These are phyloP conservation scores for Daedaleopsis nitida DNA, from an alignment of 768 basidiomycete species.

Conservation along the genomic window DNA sequence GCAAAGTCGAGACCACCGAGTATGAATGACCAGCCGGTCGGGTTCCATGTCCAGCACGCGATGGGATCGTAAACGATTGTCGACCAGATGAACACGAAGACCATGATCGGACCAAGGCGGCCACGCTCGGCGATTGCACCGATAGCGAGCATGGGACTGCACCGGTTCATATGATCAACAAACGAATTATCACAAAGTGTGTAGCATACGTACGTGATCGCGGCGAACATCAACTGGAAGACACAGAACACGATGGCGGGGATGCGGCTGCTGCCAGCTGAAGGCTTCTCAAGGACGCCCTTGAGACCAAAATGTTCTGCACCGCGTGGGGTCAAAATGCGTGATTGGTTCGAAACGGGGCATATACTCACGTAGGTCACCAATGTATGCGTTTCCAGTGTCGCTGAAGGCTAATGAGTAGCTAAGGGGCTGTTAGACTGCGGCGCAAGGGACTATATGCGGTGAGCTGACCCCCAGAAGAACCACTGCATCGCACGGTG, in stretches of 20 bases:
- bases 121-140: conserved; percentile 93
- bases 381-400: conserved; percentile 64
- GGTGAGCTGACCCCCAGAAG: conserved; percentile 74
- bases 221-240: conserved; percentile 91
- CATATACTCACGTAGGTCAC: conserved; percentile 66
- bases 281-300: conserved; percentile 74
- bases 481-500: conserved; percentile 68
- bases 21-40: conserved; percentile 71
- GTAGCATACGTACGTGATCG: conserved; percentile 64
- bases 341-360: neutral
- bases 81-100: conserved; percentile 91
- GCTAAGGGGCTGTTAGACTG: conserved; percentile 16
- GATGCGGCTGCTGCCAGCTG: conserved; percentile 68
- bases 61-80: conserved; percentile 89
- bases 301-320: conserved; percentile 83
- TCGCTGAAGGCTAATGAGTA: conserved; percentile 91
- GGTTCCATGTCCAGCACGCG: conserved; percentile 96
- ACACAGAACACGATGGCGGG: conserved; percentile 79
- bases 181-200: neutral
- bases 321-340: neutral
- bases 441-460: neutral
- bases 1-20: conserved; percentile 91
- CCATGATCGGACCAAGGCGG: conserved; percentile 80
- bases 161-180: conserved; percentile 24
- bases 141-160: conserved; percentile 81